Percentiles rank a stretch among this genome's conserved stretches.
These are phyloP conservation scores for Lachnellula cervina DNA, from an alignment of 2,329 filamentous ascomycete species.

Conservation along the genomic window DNA sequence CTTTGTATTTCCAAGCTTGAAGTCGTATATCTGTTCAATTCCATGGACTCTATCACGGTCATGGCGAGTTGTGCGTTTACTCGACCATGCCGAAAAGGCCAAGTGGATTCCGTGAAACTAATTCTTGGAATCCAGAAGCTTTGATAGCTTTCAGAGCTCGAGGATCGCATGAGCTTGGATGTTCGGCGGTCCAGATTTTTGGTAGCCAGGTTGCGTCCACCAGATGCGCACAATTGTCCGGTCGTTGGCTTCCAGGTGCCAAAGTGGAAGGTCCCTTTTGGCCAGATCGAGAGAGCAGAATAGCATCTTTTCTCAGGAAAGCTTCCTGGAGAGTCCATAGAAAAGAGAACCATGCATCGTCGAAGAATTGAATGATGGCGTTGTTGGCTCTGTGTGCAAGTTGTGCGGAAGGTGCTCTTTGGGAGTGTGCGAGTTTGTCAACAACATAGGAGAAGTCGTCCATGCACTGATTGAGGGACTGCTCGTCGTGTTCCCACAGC, in stretches of 20 bases:
- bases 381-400: no score
- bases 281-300: neutral
- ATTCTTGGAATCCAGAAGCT: neutral
- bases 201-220: no score
- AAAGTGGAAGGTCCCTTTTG: no score
- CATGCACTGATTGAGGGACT: no score
- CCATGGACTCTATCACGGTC: neutral
- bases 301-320: neutral
- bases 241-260: no score
- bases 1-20: neutral
- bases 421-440: no score
- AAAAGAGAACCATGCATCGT: neutral
- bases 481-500: neutral
- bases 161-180: no score
- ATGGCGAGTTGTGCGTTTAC: neutral
- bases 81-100: neutral
- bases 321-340: constrained; percentile 1
- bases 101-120: neutral
- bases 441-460: no score
- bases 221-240: no score
- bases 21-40: neutral
- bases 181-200: neutral
- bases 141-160: neutral
- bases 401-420: no score
- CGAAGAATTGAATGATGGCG: no score